Conservation (phyloP, 192 early-diverging fungal species). For the Umbelopsis ramanniana region DNA sequence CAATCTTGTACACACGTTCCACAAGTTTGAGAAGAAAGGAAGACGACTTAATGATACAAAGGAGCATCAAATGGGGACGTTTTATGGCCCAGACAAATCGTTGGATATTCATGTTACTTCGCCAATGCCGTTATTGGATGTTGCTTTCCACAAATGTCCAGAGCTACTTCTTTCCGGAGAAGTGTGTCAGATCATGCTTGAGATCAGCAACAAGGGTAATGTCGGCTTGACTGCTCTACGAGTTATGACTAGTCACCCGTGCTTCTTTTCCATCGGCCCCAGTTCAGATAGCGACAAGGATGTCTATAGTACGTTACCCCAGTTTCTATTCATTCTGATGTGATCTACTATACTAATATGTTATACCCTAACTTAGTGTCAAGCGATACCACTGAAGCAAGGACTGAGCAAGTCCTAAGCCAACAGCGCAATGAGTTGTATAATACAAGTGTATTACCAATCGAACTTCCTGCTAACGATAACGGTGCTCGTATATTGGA, state of each 20-base stretch:
- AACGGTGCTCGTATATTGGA: conserved; percentile 48
- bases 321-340: background rate
- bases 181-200: conserved; percentile 69
- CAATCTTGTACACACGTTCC: conserved; percentile 74
- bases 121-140: conserved; percentile 84
- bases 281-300: conserved; percentile 44
- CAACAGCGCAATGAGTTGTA: conserved; percentile 58
- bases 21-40: conserved; percentile 68
- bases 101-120: conserved; percentile 77
- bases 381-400: conserved; percentile 8
- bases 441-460: conserved; percentile 53
- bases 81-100: conserved; percentile 73
- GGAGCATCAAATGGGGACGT: conserved; percentile 58
- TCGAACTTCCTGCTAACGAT: conserved; percentile 50
- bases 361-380: background rate
- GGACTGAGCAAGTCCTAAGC: conserved; percentile 28
- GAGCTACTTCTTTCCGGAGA: conserved; percentile 83
- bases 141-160: conserved; percentile 78
- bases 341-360: too few relatives aligned
- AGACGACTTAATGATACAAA: conserved; percentile 78
- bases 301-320: conserved; percentile 41
- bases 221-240: conserved; percentile 70
- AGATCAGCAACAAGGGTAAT: conserved; percentile 85
- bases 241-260: conserved; percentile 84
- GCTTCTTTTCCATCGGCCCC: conserved; percentile 78